Base-by-base conservation (phyloP, 2,329 filamentous ascomycete genomes). In the Pezicula carpinea region DNA sequence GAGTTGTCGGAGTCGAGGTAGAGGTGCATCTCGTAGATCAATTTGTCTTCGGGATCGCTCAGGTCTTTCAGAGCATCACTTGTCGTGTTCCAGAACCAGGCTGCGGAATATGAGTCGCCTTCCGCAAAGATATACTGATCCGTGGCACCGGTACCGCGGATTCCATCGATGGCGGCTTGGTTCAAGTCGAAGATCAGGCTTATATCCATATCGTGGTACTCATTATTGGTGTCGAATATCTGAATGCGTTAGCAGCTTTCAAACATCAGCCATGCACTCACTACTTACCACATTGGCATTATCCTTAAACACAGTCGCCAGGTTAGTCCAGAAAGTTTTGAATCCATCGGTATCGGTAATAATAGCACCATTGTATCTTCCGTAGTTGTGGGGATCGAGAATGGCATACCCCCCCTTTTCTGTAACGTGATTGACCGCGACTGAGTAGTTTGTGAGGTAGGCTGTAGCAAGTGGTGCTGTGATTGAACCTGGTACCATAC, bases 11-110 rank as follows among this genome's bases (percentile, higher is more conserved):
- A 66, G 63, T 82, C 77, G 31, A 81, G 76, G 56, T 81, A 82
- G 64, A 81, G 77, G 59, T 82, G 77, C 77, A 81, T 80, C 57
- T 81, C 75, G 62, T 77, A 80, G 59, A 81, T 63, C 46, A 80
- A 69, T 57, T 76, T 77, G 64, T 79, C 64, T 39, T 66, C 50
- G 0, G 76, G 68, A 52, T 82, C 77, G 6, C 69, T 75, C 33
- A 81, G 67, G 17, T 53, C 63, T 46, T 71, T 67, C 47, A 76
- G 66, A 36, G 66, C 64, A 4, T 68, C 66, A 31, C 48, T 66
- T 11, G 52, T 50, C n/a, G 53, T 48, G 8, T 43, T 66, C 76
- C 77, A 79, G 6, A 72, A 74, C 70, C 68, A 73, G 13, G 70
- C 70, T 1, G 68, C 67, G 13, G 56, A 60, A 34, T 51, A 79